phyloP scores from a whole-genome alignment of 208 protist species.

The Herpetomonas tarakana region DNA sequence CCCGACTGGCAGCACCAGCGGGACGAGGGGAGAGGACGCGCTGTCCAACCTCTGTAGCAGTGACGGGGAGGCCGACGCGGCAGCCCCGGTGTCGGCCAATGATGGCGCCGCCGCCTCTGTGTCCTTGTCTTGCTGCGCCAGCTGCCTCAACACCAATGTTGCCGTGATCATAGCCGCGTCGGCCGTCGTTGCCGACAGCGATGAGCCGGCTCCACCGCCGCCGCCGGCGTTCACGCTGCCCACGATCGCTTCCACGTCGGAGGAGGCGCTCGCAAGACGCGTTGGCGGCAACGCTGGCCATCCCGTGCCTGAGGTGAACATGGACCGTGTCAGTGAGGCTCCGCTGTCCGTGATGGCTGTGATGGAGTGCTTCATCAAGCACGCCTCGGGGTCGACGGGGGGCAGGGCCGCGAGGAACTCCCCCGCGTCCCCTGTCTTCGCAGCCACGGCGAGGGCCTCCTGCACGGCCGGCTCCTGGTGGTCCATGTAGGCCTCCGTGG shows the following conservation, averaged over 20 bases:
- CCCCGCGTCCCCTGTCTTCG: background rate
- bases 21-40: background rate
- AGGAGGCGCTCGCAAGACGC: no score
- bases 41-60: background rate
- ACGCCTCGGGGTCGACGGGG: background rate
- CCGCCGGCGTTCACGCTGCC: no score
- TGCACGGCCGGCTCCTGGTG: background rate
- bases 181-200: background rate
- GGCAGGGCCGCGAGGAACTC: conserved; percentile 2
- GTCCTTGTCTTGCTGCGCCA: background rate
- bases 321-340: background rate
- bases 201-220: no score
- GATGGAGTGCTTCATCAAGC: background rate
- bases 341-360: background rate
- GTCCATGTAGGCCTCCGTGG: background rate
- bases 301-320: no score
- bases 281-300: no score
- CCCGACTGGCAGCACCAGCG: background rate
- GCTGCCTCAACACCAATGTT: background rate
- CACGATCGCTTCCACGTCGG: no score
- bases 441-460: background rate
- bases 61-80: no score
- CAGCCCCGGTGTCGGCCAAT: no score
- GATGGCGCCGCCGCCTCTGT: background rate
- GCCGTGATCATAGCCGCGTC: background rate